These are phyloP conservation scores for Colletotrichum tropicicola DNA, from an alignment of 2,329 filamentous ascomycete genomes.

Conservation along the genomic window DNA sequence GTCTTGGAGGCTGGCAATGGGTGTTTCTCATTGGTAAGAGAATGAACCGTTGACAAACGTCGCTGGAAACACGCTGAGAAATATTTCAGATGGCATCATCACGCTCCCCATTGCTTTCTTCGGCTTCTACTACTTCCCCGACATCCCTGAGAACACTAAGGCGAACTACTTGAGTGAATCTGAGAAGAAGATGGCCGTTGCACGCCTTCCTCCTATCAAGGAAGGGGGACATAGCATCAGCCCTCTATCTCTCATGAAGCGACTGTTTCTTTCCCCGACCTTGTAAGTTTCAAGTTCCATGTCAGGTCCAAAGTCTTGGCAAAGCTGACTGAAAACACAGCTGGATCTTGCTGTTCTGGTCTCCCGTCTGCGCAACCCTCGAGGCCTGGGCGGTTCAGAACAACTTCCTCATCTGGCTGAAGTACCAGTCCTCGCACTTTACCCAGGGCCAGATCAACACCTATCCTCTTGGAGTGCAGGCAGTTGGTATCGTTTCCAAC, in stretches of 20 bases:
- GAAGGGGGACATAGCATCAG: conserved; percentile 35
- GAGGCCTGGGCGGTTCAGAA: conserved; percentile 41
- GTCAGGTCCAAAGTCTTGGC: no score
- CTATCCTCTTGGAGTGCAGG: conserved; percentile 47
- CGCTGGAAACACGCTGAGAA: not conserved
- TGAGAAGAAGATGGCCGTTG: conserved; percentile 50
- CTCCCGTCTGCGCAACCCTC: conserved; percentile 43
- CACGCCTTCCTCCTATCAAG: conserved; percentile 39
- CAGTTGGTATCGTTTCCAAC: conserved; percentile 41
- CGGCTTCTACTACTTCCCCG: conserved; percentile 59
- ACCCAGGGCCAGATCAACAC: conserved; percentile 45
- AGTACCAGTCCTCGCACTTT: conserved; percentile 34
- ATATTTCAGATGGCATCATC: conserved; percentile 55
- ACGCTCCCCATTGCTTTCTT: conserved; percentile 61
- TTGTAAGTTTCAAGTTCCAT: conserved; percentile 30
- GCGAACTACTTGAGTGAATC: conserved; percentile 42
- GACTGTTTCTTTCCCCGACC: conserved; percentile 28
- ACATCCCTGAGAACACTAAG: conserved; percentile 50
- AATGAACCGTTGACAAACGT: not conserved
- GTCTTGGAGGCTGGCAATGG: conserved; percentile 62
- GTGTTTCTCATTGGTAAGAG: conserved; percentile 38
- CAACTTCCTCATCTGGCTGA: conserved; percentile 41
- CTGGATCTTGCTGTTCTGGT: conserved; percentile 43
- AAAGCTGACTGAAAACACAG: conserved; percentile 12
- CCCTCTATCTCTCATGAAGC: conserved; percentile 33